Base-by-base conservation (phyloP, 768 basidiomycete species). In the Kwoniella dendrophila region DNA sequence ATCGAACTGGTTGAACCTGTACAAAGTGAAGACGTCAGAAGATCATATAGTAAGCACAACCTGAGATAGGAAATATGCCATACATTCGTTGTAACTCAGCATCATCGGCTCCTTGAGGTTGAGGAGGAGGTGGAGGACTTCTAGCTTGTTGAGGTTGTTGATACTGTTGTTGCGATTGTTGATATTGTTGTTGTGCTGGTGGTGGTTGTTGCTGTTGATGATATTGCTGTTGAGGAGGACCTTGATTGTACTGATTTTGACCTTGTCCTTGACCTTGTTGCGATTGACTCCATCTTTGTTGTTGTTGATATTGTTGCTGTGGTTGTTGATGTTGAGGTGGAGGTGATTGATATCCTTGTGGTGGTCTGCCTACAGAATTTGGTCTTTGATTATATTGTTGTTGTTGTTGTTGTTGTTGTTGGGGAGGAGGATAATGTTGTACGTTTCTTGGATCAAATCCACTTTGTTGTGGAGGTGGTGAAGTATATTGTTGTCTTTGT, bases 1-100 rank as follows among this genome's bases (percentile, higher is more conserved):
- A 59, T 79, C 78, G 54, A 76, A 77, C 51, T 74, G 73, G 2
- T 63, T 43, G 62, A 78, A 78, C 60, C 77, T 78, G 58, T 20
- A 22, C 36, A 50, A 33, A 38, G 11, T 22, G 4, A 29, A 24
- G 48, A 14, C 22, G 29, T 22, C 48, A 22, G 10, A 29, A 50
- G n/a, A 53, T 53, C 14, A 36, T 38, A 38, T 8, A 38, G 8
- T 14, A 33, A 50, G 45, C 45, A 26, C 6, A 48, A 4, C 7
- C 22, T 6, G 8, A 6, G 20, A 6, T 1, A 24, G 22, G 48
- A 64, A 36, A 68, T 59, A 60, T 12, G 38, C 20, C 68, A 66
- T 56, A 76, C 74, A 76, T 53, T n/a, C 29, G 22, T 33, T 65
- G 40, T 29, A 76, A 55, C 58, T 73, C 74, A 4, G 63, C 59